Evolutionary conservation across 2,329 filamentous ascomycete species (phyloP).

Genomic region (Elsinoe batatas): DNA sequence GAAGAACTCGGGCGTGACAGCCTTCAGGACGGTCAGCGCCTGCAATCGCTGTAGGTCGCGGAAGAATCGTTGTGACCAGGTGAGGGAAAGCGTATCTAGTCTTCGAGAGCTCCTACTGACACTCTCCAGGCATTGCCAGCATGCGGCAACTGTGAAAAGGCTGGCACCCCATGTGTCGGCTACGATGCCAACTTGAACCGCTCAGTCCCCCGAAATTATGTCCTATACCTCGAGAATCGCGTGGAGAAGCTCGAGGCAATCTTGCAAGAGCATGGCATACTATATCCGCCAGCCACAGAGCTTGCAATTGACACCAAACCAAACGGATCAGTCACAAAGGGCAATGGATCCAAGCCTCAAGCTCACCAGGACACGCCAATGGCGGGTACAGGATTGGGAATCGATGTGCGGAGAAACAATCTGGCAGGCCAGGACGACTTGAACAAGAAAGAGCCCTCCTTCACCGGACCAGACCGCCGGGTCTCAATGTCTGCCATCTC

Average conservation of each 20-base stretch:
- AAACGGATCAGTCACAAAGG: neutral
- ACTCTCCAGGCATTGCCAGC: slow-evolving; percentile 66
- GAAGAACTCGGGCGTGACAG: slow-evolving; percentile 58
- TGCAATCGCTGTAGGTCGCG: slow-evolving; percentile 86
- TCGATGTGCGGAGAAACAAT: neutral
- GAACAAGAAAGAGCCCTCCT: slow-evolving; percentile 36
- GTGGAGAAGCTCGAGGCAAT: slow-evolving; percentile 73
- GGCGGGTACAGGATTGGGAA: neutral
- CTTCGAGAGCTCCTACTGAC: neutral
- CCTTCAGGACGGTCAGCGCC: slow-evolving; percentile 57
- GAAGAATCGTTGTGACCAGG: slow-evolving; percentile 78
- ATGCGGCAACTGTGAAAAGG: slow-evolving; percentile 87
- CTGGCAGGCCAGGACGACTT: neutral
- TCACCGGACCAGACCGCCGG: slow-evolving; percentile 59
- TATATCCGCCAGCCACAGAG: slow-evolving; percentile 59
- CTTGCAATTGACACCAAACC: slow-evolving; percentile 39
- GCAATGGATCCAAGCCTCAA: neutral
- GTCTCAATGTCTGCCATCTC: slow-evolving; percentile 85
- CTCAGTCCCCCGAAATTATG: slow-evolving; percentile 86
- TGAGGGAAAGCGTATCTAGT: neutral
- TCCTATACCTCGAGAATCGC: slow-evolving; percentile 85
- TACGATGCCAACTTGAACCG: slow-evolving; percentile 95
- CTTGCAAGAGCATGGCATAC: slow-evolving; percentile 57
- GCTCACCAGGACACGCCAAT: neutral
- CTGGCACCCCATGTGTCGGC: slow-evolving; percentile 80